Percentiles rank a stretch among this genome's conserved stretches.
phyloP scores from a whole-genome alignment of 345 rosid species.

The Erysimum cheiranthoides region DNA sequence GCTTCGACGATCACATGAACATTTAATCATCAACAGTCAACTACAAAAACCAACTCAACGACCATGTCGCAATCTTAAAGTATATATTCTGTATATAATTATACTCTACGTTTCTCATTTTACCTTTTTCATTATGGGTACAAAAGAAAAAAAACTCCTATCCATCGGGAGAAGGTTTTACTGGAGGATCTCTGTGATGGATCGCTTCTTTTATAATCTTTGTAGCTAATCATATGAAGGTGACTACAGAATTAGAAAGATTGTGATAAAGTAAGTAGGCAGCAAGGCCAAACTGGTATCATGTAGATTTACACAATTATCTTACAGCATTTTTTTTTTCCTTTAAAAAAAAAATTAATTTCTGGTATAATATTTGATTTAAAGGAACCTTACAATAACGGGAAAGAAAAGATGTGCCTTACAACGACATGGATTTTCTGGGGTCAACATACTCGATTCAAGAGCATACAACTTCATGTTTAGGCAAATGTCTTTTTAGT shows the following conservation, averaged over 20 bases:
- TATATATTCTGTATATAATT: too few species aligned
- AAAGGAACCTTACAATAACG: too few species aligned
- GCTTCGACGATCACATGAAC: not conserved
- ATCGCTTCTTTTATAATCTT: not conserved
- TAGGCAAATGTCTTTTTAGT: not conserved
- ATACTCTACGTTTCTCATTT: not conserved
- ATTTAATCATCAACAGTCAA: not conserved
- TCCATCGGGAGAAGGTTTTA: not conserved
- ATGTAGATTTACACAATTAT: too few species aligned
- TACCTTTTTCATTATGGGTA: not conserved
- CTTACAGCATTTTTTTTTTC: too few species aligned
- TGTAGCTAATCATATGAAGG: not conserved
- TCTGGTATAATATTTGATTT: too few species aligned
- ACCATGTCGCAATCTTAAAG: not conserved
- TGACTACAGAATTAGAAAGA: not conserved
- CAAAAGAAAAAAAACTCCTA: not conserved
- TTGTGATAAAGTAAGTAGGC: too few species aligned
- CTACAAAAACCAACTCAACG: not conserved
- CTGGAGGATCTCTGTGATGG: not conserved
- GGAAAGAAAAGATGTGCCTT: too few species aligned
- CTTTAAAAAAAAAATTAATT: too few species aligned
- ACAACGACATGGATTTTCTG: too few species aligned
- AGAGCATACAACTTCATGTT: not conserved
- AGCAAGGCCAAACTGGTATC: too few species aligned
- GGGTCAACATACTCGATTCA: too few species aligned